Evolutionary conservation across 257 asterid genomes (phyloP).

Genomic region (Leonotis leonurus): DNA sequence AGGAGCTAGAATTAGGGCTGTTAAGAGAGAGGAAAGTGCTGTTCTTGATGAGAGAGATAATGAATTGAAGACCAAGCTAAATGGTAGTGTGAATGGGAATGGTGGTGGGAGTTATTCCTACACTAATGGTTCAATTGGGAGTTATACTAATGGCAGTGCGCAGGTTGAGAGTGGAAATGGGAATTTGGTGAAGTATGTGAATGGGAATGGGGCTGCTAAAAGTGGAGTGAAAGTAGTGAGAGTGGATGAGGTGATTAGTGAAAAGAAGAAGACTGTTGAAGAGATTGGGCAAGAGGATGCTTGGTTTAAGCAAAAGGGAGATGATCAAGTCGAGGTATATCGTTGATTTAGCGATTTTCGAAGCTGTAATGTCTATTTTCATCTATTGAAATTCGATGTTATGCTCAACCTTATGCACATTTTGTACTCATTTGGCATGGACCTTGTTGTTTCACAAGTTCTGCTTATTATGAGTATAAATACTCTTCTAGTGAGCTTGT

Average conservation of each 20-base stretch:
- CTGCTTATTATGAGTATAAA: too few species aligned
- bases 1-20: conserved; percentile 32
- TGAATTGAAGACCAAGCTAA: conserved; percentile 30
- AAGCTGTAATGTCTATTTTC: neutral
- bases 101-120: conserved; percentile 22
- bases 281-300: conserved; percentile 93
- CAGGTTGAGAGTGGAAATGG: conserved; percentile 28
- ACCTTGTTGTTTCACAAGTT: neutral
- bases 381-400: neutral
- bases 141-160: conserved; percentile 19
- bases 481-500: too few species aligned
- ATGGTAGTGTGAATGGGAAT: conserved; percentile 40
- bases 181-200: conserved; percentile 39
- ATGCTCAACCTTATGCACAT: neutral
- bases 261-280: conserved; percentile 53
- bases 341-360: neutral
- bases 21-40: conserved; percentile 33
- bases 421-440: neutral
- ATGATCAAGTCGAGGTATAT: conserved; percentile 55
- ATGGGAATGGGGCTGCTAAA: conserved; percentile 34
- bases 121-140: conserved; percentile 22
- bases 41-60: conserved; percentile 39
- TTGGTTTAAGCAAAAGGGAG: conserved; percentile 54
- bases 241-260: conserved; percentile 26
- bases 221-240: conserved; percentile 31